Percentiles rank a stretch among this genome's conserved stretches.
phyloP scores from a whole-genome alignment of 208 protist genomes.

The Leishmania guyanensis region DNA sequence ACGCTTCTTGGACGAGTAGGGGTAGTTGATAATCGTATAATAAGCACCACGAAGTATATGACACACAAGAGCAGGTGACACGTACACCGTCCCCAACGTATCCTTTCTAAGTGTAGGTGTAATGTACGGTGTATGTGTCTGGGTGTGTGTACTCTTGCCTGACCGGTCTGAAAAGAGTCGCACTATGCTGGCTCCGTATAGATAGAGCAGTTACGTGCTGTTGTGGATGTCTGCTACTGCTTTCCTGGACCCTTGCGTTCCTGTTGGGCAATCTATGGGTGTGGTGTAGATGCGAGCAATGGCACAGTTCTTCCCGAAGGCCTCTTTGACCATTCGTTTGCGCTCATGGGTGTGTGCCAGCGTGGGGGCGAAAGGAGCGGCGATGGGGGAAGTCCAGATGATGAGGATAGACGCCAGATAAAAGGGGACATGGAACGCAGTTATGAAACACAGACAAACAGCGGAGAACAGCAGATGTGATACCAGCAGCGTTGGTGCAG shows the following conservation, averaged over 20 bases:
- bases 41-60: not conserved
- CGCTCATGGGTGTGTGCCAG: not conserved
- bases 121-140: not conserved
- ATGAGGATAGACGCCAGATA: not conserved
- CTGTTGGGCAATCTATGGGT: not conserved
- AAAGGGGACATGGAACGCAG: not conserved
- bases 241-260: not conserved
- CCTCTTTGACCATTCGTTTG: too few relatives aligned
- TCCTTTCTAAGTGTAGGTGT: not conserved
- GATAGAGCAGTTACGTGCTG: not conserved
- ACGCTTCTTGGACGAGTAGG: not conserved
- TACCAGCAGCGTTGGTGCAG: not conserved
- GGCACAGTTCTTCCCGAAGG: not conserved
- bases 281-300: not conserved
- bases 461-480: not conserved
- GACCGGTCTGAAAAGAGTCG: not conserved
- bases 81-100: not conserved
- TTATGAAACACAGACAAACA: not conserved
- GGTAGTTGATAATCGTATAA: not conserved
- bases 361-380: not conserved
- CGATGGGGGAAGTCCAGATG: not conserved
- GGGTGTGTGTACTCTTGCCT: not conserved
- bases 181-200: not conserved
- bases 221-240: not conserved
- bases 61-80: not conserved